Conservation (phyloP, 768 basidiomycete species). For the Pleurotus giganteus region DNA sequence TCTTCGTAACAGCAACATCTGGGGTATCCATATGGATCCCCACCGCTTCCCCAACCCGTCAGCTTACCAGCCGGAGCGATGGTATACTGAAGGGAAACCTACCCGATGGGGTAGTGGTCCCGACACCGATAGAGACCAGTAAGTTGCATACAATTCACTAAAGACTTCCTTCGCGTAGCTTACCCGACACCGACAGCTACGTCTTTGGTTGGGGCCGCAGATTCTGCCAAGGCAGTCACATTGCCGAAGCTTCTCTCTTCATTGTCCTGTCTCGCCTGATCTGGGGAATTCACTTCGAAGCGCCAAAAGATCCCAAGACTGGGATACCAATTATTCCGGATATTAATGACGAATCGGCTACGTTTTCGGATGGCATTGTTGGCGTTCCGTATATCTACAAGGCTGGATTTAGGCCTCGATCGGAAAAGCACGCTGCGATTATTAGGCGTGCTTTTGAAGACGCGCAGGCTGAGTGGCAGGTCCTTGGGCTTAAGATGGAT, state of each 20-base stretch:
- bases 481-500: slow-evolving; percentile 8
- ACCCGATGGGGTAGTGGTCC: slow-evolving; percentile 22
- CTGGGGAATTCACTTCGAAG: slow-evolving; percentile 18
- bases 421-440: slow-evolving; percentile 14
- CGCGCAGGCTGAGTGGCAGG: slow-evolving; percentile 15
- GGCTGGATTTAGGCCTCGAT: slow-evolving; percentile 14
- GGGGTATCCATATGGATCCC: slow-evolving; percentile 24
- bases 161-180: not conserved
- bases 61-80: slow-evolving; percentile 30
- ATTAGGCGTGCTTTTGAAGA: slow-evolving; percentile 15
- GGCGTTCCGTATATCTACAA: slow-evolving; percentile 15
- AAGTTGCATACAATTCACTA: not conserved
- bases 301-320: slow-evolving; percentile 15
- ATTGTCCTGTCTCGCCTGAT: slow-evolving; percentile 15
- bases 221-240: slow-evolving; percentile 22
- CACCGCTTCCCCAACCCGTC: slow-evolving; percentile 23
- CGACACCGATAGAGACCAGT: slow-evolving; percentile 22
- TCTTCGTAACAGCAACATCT: slow-evolving; percentile 15
- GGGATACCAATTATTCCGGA: slow-evolving; percentile 16
- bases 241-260: slow-evolving; percentile 21
- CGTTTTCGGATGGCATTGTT: slow-evolving; percentile 18
- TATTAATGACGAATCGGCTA: slow-evolving; percentile 15
- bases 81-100: slow-evolving; percentile 19
- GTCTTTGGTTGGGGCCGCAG: slow-evolving; percentile 30
- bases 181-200: slow-evolving; percentile 9